Evolutionary conservation across 2,329 filamentous ascomycete genomes (phyloP), one percentile per base, ranked within the genome.

Genomic region (Capronia americana): DNA sequence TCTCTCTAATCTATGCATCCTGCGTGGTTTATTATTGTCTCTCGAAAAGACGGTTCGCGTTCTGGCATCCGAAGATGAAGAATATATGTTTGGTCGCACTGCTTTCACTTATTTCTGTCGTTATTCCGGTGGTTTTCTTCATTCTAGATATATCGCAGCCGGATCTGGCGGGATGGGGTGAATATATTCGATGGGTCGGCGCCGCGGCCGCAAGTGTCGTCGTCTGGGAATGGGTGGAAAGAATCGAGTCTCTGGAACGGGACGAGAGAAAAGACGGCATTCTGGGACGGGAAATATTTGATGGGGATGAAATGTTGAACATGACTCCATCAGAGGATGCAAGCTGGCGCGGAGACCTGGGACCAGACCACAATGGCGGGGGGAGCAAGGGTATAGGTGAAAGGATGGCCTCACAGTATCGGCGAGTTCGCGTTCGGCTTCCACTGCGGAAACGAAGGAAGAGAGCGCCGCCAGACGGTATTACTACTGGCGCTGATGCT

Each of bases 141-240:
- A 91, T 97, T 65, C 83, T 96, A 71, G 93, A 97, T 75, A 93
- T 97, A 57, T 90, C 90, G 8, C 90, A 94, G 73, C 90, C 92
- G 28, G 88, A 92, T 68, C 90, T 97, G 68, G 92, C 92, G 46
- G 92, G 91, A 8, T 97, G 93, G 93, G 93, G 93, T 75, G 93
- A 96, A 75, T 97, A 97, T 75, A 93, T 97, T 54, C 85, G 93
- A 74, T 97, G 93, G 93, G 93, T 97, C n/a, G 93, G 93, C 56
- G 93, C 93, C 1, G 93, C 93, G 0, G 93, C 93, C 1, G 93
- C 93, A 30, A 96, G 92, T 79, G 93, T 97, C n/a, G 92, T 97
- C 24, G 93, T 97, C 1, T 97, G 93, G 93, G 93, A 97, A 78
- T 97, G 93, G 93, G 93, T 97, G 2, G 93, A 97, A 78, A 87